phyloP scores from a whole-genome alignment of 2,329 filamentous ascomycete species.

The Fusarium mexicanum region DNA sequence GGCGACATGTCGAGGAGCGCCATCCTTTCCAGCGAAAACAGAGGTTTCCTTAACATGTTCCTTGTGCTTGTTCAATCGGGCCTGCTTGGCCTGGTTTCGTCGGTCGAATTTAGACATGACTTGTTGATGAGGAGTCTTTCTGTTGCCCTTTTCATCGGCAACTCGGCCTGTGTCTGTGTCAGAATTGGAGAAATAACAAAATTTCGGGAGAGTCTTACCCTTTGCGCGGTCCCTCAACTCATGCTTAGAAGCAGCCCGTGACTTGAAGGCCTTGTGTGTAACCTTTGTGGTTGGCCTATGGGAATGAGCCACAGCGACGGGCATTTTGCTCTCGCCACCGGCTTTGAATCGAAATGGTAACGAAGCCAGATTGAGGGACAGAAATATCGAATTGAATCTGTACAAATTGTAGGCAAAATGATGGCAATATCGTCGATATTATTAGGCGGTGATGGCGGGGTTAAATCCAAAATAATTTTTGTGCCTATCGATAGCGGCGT shows the following conservation, averaged over 20 bases:
- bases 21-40: constrained; percentile 87
- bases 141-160: constrained; percentile 74
- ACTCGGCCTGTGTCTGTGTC: constrained; percentile 72
- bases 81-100: constrained; percentile 93
- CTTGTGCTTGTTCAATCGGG: constrained; percentile 82
- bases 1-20: constrained; percentile 87
- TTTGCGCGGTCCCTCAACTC: constrained; percentile 86
- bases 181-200: background rate
- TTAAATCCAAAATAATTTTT: constrained; percentile 52
- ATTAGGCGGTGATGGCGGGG: constrained; percentile 48
- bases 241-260: constrained; percentile 87
- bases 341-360: constrained; percentile 91
- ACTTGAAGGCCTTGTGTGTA: constrained; percentile 91
- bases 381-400: constrained; percentile 3
- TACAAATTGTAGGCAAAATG: constrained; percentile 22
- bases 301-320: constrained; percentile 77
- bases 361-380: constrained; percentile 66
- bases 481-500: constrained; percentile 50
- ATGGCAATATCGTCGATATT: constrained; percentile 44
- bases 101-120: constrained; percentile 98
- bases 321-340: constrained; percentile 78
- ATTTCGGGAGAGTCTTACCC: constrained; percentile 61
- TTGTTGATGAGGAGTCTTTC: constrained; percentile 94
- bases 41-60: constrained; percentile 82
- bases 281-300: constrained; percentile 94